Conservation (phyloP, 2,329 filamentous ascomycete genomes). For the Apiospora aurea region DNA sequence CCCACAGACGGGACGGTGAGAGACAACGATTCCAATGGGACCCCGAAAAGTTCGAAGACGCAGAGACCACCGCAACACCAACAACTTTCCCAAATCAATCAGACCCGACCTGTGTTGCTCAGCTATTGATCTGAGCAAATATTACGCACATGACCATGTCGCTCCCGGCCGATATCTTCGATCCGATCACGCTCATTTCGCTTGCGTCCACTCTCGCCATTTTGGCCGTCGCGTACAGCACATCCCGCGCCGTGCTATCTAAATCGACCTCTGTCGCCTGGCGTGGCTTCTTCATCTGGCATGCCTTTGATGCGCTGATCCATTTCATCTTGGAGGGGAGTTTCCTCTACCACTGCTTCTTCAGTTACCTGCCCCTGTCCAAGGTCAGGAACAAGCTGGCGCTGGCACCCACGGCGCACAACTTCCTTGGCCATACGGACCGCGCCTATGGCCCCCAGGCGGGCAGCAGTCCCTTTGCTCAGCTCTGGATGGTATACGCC, state of each 20-base stretch:
- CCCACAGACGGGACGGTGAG: not conserved
- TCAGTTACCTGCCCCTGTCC: constrained; percentile 56
- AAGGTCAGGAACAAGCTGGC: constrained; percentile 44
- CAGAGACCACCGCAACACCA: not conserved
- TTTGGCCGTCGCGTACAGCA: constrained; percentile 55
- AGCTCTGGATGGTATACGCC: constrained; percentile 74
- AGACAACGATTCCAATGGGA: not conserved
- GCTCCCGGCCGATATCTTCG: constrained; percentile 64
- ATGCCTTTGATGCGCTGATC: constrained; percentile 89
- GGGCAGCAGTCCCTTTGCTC: constrained; percentile 60
- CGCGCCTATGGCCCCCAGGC: constrained; percentile 65
- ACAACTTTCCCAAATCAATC: not conserved
- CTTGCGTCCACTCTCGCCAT: constrained; percentile 63
- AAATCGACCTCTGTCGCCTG: constrained; percentile 61
- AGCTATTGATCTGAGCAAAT: not conserved
- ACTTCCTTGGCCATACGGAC: constrained; percentile 58
- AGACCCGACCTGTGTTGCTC: constrained; percentile 11
- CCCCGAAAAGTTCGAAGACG: not conserved
- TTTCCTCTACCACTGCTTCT: constrained; percentile 95
- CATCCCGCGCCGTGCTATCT: constrained; percentile 54
- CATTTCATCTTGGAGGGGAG: constrained; percentile 91
- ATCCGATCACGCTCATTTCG: constrained; percentile 65
- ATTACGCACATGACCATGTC: constrained; percentile 26
- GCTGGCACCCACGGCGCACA: constrained; percentile 56
- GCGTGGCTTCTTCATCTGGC: constrained; percentile 91